These are phyloP conservation scores for Neurospora sp. DNA, from an alignment of 495 filamentous ascomycete genomes.

Conservation along the genomic window DNA sequence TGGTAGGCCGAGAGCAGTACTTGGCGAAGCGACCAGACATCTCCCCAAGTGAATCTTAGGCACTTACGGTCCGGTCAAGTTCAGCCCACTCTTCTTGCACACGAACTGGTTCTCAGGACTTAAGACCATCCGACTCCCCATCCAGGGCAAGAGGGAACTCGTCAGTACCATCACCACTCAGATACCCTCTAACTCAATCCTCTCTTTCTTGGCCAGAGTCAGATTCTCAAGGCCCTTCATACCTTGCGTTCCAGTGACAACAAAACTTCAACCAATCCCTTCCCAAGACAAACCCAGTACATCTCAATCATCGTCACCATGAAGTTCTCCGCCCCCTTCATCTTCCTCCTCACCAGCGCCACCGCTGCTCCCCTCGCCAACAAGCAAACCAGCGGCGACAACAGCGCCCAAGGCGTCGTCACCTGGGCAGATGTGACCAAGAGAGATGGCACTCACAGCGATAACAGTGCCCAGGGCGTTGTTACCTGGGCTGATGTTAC, in stretches of 20 bases:
- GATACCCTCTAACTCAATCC: not conserved
- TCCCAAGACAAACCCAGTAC: not conserved
- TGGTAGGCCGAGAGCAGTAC: not conserved
- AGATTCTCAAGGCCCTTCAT: not conserved
- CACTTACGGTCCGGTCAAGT: not conserved
- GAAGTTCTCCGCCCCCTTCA: not conserved
- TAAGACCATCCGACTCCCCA: not conserved
- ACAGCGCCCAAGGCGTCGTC: not conserved
- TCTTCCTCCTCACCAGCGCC: not conserved
- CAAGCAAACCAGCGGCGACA: not conserved
- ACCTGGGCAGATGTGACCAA: not conserved
- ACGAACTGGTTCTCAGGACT: no score
- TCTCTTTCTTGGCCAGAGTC: not conserved
- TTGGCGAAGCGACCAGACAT: not conserved
- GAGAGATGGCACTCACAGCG: not conserved
- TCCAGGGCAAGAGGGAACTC: not conserved
- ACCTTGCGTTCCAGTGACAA: not conserved
- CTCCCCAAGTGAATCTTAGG: not conserved
- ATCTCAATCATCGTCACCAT: not conserved
- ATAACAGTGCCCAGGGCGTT: not conserved
- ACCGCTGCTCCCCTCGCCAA: not conserved
- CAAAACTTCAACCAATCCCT: not conserved
- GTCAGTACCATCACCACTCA: not conserved
- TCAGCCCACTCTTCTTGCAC: not conserved
- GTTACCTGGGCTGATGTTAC: not conserved